Evolutionary conservation across 441 rosid species (phyloP), one percentile per base, ranked within the genome.

Genomic region (Pelargonium australe): DNA sequence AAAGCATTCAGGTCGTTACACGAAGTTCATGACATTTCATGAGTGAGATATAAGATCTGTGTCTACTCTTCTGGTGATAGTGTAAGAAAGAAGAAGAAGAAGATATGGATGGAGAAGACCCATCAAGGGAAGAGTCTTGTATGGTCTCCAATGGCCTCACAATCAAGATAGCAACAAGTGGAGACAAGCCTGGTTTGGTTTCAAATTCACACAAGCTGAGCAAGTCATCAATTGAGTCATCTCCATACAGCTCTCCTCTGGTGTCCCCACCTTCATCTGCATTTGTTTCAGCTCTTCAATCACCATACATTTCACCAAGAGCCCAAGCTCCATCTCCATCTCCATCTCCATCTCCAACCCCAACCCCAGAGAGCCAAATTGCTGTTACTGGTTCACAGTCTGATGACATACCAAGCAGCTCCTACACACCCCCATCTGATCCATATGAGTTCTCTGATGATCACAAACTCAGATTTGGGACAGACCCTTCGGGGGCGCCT

Each of bases 201-300:
- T 63, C 75, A 70, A 63, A 37, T 75, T 81, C 82, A 71, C 77
- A 81, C 57, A 82, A 81, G 73, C 66, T 79, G 14, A 84, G 81
- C 69, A 77, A 68, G 25, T 23, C 25, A 71, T 81, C 87, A 44
- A 81, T 81, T 13, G 82, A 79, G 62, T 71, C 89, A 17, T 84
- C 85, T 43, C 73, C 85, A 28, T 85, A 77, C 72, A 78, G 75
- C 85, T 89, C 95, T 45, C 96, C 95, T 23, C 87, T 88, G 41
- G 80, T 86, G 72, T 93, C 96, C 58, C 98, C 96, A 43, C 90
- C 97, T 23, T 93, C 98, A 49, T 93, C 97, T n/a, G 97, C 96
- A 71, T 90, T 93, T 75, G 96, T 91, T 73, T 93, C 98, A 9
- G 96, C 98, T 73, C 74, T 91, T 44, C 96, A 91, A 76, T 93